These are phyloP conservation scores for Pestalotiopsis sp. DNA, from an alignment of 2,329 filamentous ascomycete species.

Conservation along the genomic window DNA sequence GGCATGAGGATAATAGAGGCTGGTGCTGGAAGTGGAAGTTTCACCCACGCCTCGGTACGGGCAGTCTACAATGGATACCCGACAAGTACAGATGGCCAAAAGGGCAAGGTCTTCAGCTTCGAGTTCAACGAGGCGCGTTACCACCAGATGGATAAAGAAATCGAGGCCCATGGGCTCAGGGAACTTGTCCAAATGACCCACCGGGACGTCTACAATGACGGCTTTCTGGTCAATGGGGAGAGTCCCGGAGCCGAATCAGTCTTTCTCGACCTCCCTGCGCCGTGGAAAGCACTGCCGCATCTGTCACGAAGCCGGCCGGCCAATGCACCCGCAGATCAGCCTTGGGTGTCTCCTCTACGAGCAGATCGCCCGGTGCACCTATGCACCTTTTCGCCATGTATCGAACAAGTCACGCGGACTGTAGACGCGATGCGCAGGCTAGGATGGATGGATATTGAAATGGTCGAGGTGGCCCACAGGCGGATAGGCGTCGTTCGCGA, in stretches of 20 bases:
- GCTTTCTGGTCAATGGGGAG: conserved; percentile 65
- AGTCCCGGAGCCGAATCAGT: conserved; percentile 70
- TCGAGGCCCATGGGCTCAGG: conserved; percentile 68
- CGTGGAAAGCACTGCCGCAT: conserved; percentile 79
- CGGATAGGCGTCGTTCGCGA: conserved; percentile 83
- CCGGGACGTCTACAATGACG: conserved; percentile 77
- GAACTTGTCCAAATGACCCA: conserved; percentile 73
- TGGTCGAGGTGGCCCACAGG: conserved; percentile 85
- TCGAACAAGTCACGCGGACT: conserved; percentile 91
- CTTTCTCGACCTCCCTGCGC: conserved; percentile 80
- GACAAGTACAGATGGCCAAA: conserved; percentile 41
- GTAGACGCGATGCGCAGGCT: conserved; percentile 78
- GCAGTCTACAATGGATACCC: conserved; percentile 77
- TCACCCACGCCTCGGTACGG: conserved; percentile 77
- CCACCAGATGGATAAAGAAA: conserved; percentile 69
- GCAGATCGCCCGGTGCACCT: conserved; percentile 74
- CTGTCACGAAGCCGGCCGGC: conserved; percentile 59
- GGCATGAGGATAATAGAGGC: conserved; percentile 78
- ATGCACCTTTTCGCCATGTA: conserved; percentile 95
- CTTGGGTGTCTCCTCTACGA: conserved; percentile 68
- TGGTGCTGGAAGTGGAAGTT: conserved; percentile 80
- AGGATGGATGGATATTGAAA: conserved; percentile 90
- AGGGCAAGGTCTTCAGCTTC: conserved; percentile 78
- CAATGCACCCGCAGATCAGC: conserved; percentile 24
- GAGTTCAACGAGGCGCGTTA: conserved; percentile 79